Conservation (phyloP, 2,329 filamentous ascomycete genomes). For the Gliomastix tumulicola region DNA sequence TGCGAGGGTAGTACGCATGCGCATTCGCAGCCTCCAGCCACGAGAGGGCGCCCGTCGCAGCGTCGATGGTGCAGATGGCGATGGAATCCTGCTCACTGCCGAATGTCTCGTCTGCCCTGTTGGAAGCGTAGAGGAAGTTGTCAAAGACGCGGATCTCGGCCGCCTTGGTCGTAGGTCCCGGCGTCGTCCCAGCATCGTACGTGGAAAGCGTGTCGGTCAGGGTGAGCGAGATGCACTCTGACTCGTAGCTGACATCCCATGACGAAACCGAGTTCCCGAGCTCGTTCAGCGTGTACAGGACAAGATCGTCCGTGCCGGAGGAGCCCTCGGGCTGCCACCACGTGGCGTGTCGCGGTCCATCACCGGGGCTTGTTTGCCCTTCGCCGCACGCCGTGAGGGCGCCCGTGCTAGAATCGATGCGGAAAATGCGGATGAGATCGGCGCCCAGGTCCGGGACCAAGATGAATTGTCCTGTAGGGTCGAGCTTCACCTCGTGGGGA, state of each 20-base stretch:
- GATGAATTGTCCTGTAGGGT: slow-evolving; percentile 40
- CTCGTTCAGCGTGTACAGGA: slow-evolving; percentile 38
- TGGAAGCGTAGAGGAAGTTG: slow-evolving; percentile 52
- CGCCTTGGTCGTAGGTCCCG: slow-evolving; percentile 39
- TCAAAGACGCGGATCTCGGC: slow-evolving; percentile 47
- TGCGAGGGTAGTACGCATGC: slow-evolving; percentile 53
- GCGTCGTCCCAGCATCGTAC: slow-evolving; percentile 31
- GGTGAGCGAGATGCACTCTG: slow-evolving; percentile 36
- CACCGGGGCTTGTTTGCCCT: slow-evolving; percentile 32
- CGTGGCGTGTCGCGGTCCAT: slow-evolving; percentile 44
- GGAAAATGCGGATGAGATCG: slow-evolving; percentile 46
- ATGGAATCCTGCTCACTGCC: slow-evolving; percentile 47
- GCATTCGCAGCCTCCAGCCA: slow-evolving; percentile 49
- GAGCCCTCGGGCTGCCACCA: slow-evolving; percentile 34
- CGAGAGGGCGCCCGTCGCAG: slow-evolving; percentile 40
- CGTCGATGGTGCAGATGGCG: slow-evolving; percentile 41
- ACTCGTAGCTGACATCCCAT: slow-evolving; percentile 39
- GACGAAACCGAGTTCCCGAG: slow-evolving; percentile 40
- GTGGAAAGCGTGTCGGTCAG: slow-evolving; percentile 38
- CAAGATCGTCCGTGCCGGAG: slow-evolving; percentile 16
- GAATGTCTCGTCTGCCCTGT: slow-evolving; percentile 55
- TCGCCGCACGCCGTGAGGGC: slow-evolving; percentile 35
- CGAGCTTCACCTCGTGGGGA: slow-evolving; percentile 43
- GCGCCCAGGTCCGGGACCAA: slow-evolving; percentile 47
- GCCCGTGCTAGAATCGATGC: slow-evolving; percentile 35